phyloP scores from a whole-genome alignment of 1,284 basidiomycete species.

The Volvariella volvacea region DNA sequence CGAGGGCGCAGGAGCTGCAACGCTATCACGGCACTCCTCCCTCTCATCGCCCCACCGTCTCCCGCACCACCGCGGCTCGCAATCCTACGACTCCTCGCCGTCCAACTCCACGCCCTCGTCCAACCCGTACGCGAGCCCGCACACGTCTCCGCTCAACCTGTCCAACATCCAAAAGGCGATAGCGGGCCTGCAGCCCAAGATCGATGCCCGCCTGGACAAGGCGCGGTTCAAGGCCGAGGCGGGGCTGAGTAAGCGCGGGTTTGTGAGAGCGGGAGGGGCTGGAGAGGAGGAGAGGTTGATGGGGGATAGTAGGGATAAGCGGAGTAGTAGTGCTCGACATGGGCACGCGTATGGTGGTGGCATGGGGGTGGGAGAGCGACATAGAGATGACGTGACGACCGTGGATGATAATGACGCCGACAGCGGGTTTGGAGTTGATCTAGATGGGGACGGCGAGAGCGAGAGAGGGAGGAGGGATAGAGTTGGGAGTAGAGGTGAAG shows the following conservation, averaged over 20 bases:
- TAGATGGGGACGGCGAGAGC: not conserved
- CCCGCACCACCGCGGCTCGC: conserved; percentile 1
- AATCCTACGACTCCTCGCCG: conserved; percentile 1
- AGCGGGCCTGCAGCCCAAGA: conserved; percentile 37
- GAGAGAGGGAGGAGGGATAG: not conserved
- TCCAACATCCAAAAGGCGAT: conserved; percentile 40
- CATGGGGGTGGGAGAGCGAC: too few species aligned
- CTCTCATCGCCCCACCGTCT: not conserved
- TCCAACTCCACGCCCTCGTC: not conserved
- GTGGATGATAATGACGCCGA: too few species aligned
- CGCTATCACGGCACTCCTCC: too few species aligned
- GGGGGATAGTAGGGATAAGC: conserved; percentile 12
- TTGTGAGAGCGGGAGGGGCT: conserved; percentile 27
- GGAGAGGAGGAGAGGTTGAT: conserved; percentile 19
- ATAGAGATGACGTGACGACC: too few species aligned
- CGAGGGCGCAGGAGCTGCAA: too few species aligned
- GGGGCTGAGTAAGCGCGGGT: conserved; percentile 53
- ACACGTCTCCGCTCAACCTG: conserved; percentile 20
- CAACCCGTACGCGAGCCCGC: too few species aligned
- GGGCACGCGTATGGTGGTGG: not conserved
- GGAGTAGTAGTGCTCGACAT: too few species aligned
- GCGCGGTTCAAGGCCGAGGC: conserved; percentile 68
- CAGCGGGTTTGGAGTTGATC: not conserved
- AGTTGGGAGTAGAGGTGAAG: not conserved
- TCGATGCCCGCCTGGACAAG: conserved; percentile 40